A percentile compares a stretch with the other conserved stretches of the same genome.
Conservation (phyloP, 768 basidiomycete genomes). For the Sarcomyxa edulis region DNA sequence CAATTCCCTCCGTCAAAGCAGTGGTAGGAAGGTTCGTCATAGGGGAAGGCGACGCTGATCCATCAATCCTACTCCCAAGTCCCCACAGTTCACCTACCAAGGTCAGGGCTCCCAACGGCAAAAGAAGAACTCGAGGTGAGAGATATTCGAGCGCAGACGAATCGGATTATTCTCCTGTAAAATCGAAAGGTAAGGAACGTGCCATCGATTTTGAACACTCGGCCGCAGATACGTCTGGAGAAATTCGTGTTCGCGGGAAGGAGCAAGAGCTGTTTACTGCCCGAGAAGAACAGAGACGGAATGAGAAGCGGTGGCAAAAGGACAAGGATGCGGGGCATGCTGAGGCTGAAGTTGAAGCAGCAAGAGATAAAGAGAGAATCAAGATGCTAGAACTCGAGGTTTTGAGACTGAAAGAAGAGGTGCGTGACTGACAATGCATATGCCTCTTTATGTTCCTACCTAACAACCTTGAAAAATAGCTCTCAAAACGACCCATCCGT, state of each 20-base stretch:
- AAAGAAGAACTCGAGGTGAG: background rate
- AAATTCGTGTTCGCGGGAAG: constrained; percentile 49
- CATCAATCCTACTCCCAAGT: constrained; percentile 48
- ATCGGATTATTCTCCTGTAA: too few species aligned
- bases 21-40: constrained; percentile 43
- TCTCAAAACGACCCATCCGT: constrained; percentile 32
- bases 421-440: too few species aligned
- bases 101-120: background rate
- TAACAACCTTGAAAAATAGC: constrained; percentile 27
- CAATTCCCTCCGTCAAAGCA: constrained; percentile 39
- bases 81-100: constrained; percentile 28
- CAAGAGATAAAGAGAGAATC: constrained; percentile 59
- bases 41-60: constrained; percentile 41
- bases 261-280: constrained; percentile 59
- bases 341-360: constrained; percentile 35
- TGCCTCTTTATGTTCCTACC: constrained; percentile 1
- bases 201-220: constrained; percentile 20
- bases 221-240: constrained; percentile 35
- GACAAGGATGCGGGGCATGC: constrained; percentile 26
- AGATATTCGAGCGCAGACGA: too few species aligned
- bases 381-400: constrained; percentile 64
- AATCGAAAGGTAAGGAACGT: constrained; percentile 47
- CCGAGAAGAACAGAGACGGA: constrained; percentile 42
- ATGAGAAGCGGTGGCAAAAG: constrained; percentile 33
- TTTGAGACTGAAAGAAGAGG: constrained; percentile 51